These are phyloP conservation scores for Groenewaldozyma sp. DNA, from an alignment of 1,139 yeast species.

Conservation along the genomic window DNA sequence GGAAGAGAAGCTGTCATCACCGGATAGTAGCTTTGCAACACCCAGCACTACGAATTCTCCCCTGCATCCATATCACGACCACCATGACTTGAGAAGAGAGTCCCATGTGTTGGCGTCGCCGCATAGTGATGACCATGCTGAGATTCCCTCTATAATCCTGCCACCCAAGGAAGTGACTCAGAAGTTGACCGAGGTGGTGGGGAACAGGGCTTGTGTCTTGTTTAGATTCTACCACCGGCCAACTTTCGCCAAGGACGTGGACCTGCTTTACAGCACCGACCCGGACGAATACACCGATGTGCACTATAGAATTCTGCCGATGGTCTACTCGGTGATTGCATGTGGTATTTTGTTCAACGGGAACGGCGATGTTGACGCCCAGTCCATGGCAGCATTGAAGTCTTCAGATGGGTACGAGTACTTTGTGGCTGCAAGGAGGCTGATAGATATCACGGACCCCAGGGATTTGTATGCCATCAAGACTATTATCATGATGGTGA, in stretches of 20 bases:
- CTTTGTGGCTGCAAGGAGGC: conserved; percentile 70
- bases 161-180: conserved; percentile 72
- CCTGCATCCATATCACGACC: background rate
- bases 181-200: conserved; percentile 62
- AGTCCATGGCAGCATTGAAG: conserved; percentile 31
- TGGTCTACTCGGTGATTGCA: conserved; percentile 62
- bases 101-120: conserved; percentile 7
- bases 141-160: conserved; percentile 52
- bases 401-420: conserved; percentile 67
- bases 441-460: conserved; percentile 60
- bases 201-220: conserved; percentile 80
- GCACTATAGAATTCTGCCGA: conserved; percentile 69
- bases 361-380: conserved; percentile 19
- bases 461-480: conserved; percentile 60
- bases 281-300: conserved; percentile 61
- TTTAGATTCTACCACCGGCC: conserved; percentile 84
- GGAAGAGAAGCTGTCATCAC: background rate
- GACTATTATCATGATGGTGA: conserved; percentile 54
- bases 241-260: conserved; percentile 51
- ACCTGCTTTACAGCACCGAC: conserved; percentile 54
- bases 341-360: conserved; percentile 62
- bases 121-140: conserved; percentile 11
- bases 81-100: conserved; percentile 4
- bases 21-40: background rate
- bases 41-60: conserved; percentile 1